Evolutionary conservation across 805 yeast genomes (phyloP).

Genomic region (Danielia reshetovae): DNA sequence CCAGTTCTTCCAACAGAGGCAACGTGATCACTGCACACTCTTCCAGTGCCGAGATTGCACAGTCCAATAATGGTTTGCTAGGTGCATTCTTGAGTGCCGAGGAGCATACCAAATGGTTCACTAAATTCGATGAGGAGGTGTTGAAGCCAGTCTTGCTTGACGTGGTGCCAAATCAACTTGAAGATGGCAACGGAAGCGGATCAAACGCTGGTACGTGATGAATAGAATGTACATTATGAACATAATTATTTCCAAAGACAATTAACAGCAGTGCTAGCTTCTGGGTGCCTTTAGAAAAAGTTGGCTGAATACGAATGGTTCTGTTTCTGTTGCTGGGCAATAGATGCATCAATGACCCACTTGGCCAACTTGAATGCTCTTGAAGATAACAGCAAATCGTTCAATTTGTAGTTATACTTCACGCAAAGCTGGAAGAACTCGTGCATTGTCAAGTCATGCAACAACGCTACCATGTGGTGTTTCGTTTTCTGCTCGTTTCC

Average conservation of each 20-base stretch:
- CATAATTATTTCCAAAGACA: too few relatives aligned
- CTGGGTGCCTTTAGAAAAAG: too few relatives aligned
- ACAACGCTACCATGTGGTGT: constrained; percentile 44
- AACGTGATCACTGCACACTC: background rate
- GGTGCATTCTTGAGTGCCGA: constrained; percentile 49
- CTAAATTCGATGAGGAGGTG: constrained; percentile 88
- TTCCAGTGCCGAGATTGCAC: constrained; percentile 2
- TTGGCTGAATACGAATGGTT: too few relatives aligned
- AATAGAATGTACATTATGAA: too few relatives aligned
- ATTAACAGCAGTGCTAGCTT: too few relatives aligned
- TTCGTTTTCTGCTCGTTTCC: constrained; percentile 11
- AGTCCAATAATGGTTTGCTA: constrained; percentile 26
- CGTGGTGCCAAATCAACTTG: constrained; percentile 29
- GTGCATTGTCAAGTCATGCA: constrained; percentile 62
- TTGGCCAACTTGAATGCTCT: constrained; percentile 66
- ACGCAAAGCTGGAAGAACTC: constrained; percentile 64
- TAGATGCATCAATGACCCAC: constrained; percentile 66
- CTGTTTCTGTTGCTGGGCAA: constrained; percentile 43
- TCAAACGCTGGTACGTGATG: too few relatives aligned
- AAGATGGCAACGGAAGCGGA: background rate
- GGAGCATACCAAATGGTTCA: constrained; percentile 87
- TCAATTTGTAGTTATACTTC: constrained; percentile 57
- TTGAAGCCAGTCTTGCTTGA: constrained; percentile 89
- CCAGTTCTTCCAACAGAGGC: constrained; percentile 7
- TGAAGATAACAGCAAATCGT: constrained; percentile 60